These are phyloP conservation scores for Calonectria crousiana DNA, from an alignment of 2,329 filamentous ascomycete species.

Conservation along the genomic window DNA sequence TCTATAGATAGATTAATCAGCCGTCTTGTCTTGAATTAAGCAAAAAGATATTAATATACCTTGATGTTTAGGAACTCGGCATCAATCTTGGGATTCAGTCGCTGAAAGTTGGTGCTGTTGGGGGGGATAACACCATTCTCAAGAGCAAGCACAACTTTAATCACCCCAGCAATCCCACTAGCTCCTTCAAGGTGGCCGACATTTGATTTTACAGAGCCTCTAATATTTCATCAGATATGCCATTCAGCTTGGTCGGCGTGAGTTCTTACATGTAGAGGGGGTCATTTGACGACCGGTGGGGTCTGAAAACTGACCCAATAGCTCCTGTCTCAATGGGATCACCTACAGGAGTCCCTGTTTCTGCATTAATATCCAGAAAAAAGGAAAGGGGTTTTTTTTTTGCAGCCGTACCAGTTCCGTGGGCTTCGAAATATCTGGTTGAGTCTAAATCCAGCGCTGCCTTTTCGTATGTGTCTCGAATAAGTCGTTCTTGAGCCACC, in stretches of 20 bases:
- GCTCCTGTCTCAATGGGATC: neutral
- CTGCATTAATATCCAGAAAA: neutral
- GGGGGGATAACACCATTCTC: conserved; percentile 31
- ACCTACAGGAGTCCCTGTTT: neutral
- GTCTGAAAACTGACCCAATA: neutral
- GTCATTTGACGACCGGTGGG: neutral
- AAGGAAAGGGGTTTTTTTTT: too few species aligned
- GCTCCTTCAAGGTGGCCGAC: conserved; percentile 40
- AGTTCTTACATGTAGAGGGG: neutral
- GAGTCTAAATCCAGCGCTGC: conserved; percentile 41
- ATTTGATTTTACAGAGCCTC: conserved; percentile 42
- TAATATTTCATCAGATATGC: neutral
- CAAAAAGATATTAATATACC: neutral
- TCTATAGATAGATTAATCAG: neutral
- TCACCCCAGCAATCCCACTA: conserved; percentile 25
- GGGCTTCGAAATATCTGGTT: conserved; percentile 50
- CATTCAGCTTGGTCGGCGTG: neutral
- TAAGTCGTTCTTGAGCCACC: conserved; percentile 37
- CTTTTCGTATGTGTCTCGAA: conserved; percentile 43
- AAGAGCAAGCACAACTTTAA: conserved; percentile 28
- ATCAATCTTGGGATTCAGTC: conserved; percentile 21
- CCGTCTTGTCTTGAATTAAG: neutral
- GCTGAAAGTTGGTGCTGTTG: conserved; percentile 19
- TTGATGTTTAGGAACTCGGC: neutral
- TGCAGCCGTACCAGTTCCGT: conserved; percentile 23